These are phyloP conservation scores for Epichloe sp. DNA, from an alignment of 2,329 filamentous ascomycete genomes.

Conservation along the genomic window DNA sequence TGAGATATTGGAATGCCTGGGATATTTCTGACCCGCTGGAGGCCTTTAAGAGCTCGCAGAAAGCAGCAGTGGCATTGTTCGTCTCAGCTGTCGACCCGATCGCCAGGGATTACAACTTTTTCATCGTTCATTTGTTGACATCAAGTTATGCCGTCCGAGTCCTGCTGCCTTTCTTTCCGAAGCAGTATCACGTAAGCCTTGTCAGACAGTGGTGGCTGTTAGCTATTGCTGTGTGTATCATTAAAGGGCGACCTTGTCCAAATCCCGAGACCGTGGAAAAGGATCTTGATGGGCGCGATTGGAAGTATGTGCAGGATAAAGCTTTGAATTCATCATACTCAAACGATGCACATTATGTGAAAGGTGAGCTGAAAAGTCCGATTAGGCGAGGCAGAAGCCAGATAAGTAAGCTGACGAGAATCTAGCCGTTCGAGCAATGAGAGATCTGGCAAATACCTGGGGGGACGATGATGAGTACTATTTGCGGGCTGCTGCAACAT, in stretches of 20 bases:
- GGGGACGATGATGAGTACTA: constrained; percentile 56
- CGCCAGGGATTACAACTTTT: constrained; percentile 65
- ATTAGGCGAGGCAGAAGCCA: background rate
- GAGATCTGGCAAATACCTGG: constrained; percentile 62
- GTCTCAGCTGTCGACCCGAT: constrained; percentile 45
- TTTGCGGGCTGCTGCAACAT: constrained; percentile 54
- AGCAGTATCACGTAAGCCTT: constrained; percentile 57
- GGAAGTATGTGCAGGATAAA: constrained; percentile 63
- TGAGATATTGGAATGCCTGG: constrained; percentile 93
- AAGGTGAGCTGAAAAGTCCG: constrained; percentile 37
- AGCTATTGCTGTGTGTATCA: constrained; percentile 63
- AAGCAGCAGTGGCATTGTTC: constrained; percentile 46
- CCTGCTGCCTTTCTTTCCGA: constrained; percentile 63
- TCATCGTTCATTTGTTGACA: constrained; percentile 69
- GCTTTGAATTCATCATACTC: constrained; percentile 55
- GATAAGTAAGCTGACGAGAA: background rate
- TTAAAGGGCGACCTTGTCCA: constrained; percentile 59
- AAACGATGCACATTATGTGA: constrained; percentile 73
- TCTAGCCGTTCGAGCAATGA: constrained; percentile 57
- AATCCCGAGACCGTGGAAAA: constrained; percentile 47
- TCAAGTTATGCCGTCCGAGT: constrained; percentile 82
- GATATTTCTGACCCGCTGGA: constrained; percentile 52
- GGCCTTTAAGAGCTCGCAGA: constrained; percentile 62
- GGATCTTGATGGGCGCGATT: constrained; percentile 52
- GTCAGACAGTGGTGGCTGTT: constrained; percentile 87